Base-by-base conservation (phyloP, 495 filamentous ascomycete genomes). In the Podospora conica region DNA sequence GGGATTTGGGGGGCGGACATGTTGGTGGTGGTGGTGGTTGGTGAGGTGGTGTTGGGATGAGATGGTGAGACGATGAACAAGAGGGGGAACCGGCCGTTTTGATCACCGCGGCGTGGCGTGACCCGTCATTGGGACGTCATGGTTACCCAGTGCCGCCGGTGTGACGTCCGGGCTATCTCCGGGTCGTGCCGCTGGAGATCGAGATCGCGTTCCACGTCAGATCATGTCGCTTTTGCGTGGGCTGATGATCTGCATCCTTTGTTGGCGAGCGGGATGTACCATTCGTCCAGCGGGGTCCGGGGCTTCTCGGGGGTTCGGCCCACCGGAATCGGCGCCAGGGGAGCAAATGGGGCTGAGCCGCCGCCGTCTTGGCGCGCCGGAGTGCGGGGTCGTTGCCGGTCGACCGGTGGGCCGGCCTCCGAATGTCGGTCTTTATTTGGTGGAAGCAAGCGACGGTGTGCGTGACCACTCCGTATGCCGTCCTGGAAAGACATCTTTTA, bases 1-100 rank as follows among this genome's bases (percentile, higher is more conserved):
- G 91, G 92, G 68, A 96, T 74, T 1, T n/a, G 1, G 9, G 59
- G 28, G 31, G 24, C 10, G n/a, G 29, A 22, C 59, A 61, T 61
- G 25, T 20, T 59, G 58, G 2, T 56, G 25, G 6, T n/a, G 40
- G 10, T n/a, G 40, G 12, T 3, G 18, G 5, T 55, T 3, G n/a
- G n/a, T n/a, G n/a, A n/a, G n/a, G n/a, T 56, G 21, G n/a, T 59
- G 58, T 8, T 59, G 57, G 10, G 27, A 15, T 12, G 55, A 11
- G 53, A 28, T 27, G 21, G 20, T 20, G 27, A 27, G 25, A 33
- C 31, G 56, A 9, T 22, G 25, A 21, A n/a, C n/a, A n/a, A n/a
- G n/a, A n/a, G n/a, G n/a, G n/a, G n/a, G n/a, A n/a, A n/a, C n/a
- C 25, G 25, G 25, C 25, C 25, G 6, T 27, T 27, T 27, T 27